Conservation (phyloP, 2,329 filamentous ascomycete species). For the Capronia coronata region DNA sequence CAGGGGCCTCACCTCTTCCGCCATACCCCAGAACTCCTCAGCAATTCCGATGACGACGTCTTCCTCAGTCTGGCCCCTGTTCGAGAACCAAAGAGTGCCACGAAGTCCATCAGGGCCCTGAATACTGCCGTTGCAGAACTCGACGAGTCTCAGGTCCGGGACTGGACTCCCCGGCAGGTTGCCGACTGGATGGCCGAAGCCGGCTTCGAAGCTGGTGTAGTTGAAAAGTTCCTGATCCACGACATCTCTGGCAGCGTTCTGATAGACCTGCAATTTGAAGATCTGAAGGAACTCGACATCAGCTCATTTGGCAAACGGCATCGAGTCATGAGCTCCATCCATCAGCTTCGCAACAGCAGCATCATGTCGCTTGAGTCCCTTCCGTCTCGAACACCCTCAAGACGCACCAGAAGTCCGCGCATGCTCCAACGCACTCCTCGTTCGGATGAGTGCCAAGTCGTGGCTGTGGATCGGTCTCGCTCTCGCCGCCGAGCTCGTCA, state of each 20-base stretch:
- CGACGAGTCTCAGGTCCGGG: conserved; percentile 30
- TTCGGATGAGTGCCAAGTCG: conserved; percentile 22
- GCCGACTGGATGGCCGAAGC: conserved; percentile 74
- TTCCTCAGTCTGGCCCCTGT: conserved; percentile 22
- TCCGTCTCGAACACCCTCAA: conserved; percentile 20
- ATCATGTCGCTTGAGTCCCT: conserved; percentile 22
- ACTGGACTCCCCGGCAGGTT: conserved; percentile 33
- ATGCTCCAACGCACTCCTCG: conserved; percentile 21
- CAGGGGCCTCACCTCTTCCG: conserved; percentile 82
- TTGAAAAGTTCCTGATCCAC: conserved; percentile 81
- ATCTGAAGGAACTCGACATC: conserved; percentile 59
- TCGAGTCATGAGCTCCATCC: conserved; percentile 54
- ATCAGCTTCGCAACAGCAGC: conserved; percentile 41
- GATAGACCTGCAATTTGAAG: conserved; percentile 85
- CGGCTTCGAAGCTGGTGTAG: conserved; percentile 68
- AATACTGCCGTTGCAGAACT: conserved; percentile 31
- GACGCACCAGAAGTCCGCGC: conserved; percentile 14
- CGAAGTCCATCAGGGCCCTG: conserved; percentile 24
- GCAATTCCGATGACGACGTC: conserved; percentile 18
- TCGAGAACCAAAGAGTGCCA: conserved; percentile 4
- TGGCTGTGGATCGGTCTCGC: conserved; percentile 20
- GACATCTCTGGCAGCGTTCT: conserved; percentile 86
- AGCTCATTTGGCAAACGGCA: conserved; percentile 59
- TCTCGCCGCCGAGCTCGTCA: conserved; percentile 29
- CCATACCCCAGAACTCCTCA: conserved; percentile 38